Conservation (phyloP, 805 yeast species). For the Starmerella etchellsii region DNA sequence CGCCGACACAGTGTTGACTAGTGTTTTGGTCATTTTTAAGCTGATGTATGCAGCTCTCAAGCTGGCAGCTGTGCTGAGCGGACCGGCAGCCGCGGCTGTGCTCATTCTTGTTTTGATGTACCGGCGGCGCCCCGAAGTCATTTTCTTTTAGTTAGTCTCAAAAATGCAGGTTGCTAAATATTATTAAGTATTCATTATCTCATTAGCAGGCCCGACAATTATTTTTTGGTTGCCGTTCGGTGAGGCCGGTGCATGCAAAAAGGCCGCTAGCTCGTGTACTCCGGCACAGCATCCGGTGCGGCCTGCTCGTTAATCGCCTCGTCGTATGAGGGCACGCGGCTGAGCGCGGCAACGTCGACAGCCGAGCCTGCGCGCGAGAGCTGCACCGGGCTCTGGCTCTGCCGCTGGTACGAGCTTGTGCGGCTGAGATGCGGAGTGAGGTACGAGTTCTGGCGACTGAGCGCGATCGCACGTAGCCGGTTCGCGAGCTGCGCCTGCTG, state of each 20-base stretch:
- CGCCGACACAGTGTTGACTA: background rate
- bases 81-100: background rate
- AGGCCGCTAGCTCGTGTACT: conserved; percentile 34
- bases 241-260: too few species aligned
- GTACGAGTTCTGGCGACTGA: conserved; percentile 21
- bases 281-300: conserved; percentile 53
- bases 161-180: too few species aligned
- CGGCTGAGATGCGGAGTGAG: conserved; percentile 19
- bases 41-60: background rate
- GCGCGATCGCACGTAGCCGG: conserved; percentile 30
- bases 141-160: too few species aligned
- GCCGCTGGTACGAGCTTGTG: conserved; percentile 10
- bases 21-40: background rate
- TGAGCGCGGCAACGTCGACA: conserved; percentile 34
- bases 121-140: too few species aligned
- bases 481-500: conserved; percentile 31
- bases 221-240: too few species aligned
- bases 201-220: too few species aligned
- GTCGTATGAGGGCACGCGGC: conserved; percentile 72
- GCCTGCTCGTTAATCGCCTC: conserved; percentile 49
- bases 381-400: conserved; percentile 28
- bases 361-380: conserved; percentile 31
- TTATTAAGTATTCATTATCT: too few species aligned
- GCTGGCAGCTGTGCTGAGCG: background rate
- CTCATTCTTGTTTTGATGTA: background rate